phyloP scores from a whole-genome alignment of 176 grass and related monocot species.

The Oropetium thomaeum region DNA sequence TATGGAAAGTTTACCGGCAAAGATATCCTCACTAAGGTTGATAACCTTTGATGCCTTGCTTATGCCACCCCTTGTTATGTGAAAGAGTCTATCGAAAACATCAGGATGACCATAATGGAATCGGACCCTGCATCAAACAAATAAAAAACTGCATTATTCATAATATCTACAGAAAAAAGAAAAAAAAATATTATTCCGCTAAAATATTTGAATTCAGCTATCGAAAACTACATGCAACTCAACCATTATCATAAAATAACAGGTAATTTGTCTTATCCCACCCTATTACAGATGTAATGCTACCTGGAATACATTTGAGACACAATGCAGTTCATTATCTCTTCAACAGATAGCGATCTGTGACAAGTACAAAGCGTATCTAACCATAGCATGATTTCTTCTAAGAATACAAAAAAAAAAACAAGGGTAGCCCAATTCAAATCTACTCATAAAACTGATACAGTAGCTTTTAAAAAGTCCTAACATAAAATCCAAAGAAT shows the following conservation, averaged over 20 bases:
- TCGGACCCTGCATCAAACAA: constrained; percentile 45
- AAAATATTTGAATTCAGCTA: not conserved
- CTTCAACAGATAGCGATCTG: not conserved
- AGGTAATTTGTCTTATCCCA: constrained; percentile 2
- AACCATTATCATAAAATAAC: not conserved
- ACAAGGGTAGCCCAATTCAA: not conserved
- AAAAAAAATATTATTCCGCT: not conserved
- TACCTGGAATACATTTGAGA: constrained; percentile 1
- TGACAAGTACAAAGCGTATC: not conserved
- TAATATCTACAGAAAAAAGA: constrained; percentile 13
- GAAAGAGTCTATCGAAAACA: constrained; percentile 79
- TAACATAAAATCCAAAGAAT: not conserved
- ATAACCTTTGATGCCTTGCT: constrained; percentile 75
- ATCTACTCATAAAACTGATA: not conserved
- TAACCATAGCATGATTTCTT: not conserved
- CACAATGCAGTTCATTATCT: not conserved
- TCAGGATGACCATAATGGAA: constrained; percentile 84
- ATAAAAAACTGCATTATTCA: not conserved
- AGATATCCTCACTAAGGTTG: constrained; percentile 75
- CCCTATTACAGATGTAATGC: not conserved
- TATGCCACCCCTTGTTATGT: constrained; percentile 76
- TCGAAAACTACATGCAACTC: not conserved
- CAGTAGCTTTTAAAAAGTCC: not conserved
- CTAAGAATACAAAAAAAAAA: not conserved
- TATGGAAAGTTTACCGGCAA: constrained; percentile 53